These are phyloP conservation scores for Gracilaria gracilis DNA, from an alignment of 23 red algal genomes.

Conservation along the genomic window DNA sequence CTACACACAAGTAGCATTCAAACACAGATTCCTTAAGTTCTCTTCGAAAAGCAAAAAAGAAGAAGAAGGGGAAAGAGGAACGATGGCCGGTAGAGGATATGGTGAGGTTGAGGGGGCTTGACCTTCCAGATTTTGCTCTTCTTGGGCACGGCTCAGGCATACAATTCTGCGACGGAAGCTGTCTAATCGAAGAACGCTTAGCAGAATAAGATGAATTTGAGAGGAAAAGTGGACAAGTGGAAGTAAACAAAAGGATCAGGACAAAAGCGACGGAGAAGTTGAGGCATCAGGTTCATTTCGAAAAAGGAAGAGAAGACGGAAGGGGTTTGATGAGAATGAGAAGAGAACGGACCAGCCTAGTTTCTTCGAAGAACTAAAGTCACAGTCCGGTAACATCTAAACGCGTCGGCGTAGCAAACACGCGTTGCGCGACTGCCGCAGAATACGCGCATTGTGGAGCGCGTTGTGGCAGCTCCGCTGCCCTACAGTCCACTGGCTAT, in stretches of 20 bases:
- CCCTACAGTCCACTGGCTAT: constrained; percentile 60
- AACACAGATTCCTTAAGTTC: not conserved
- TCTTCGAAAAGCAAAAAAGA: constrained; percentile 18
- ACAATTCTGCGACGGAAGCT: constrained; percentile 27
- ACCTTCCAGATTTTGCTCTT: constrained; percentile 26
- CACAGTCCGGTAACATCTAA: too few species aligned
- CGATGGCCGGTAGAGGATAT: constrained; percentile 69
- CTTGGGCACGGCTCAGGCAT: constrained; percentile 27
- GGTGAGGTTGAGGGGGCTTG: constrained; percentile 27
- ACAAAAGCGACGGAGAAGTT: not conserved
- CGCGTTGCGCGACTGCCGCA: constrained; percentile 30
- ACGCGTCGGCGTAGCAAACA: too few species aligned
- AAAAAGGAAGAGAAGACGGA: constrained; percentile 9
- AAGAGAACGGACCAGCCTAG: not conserved
- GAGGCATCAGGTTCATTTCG: not conserved
- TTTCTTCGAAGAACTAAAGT: constrained; percentile 15
- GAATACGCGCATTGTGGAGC: constrained; percentile 63
- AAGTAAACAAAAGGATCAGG: not conserved
- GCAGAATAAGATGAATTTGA: constrained; percentile 10
- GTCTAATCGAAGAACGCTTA: not conserved
- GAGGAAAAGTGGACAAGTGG: not conserved
- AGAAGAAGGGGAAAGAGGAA: constrained; percentile 20
- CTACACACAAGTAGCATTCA: not conserved
- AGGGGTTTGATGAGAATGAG: constrained; percentile 14
- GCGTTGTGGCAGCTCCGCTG: constrained; percentile 53